Conservation (phyloP, 2,329 filamentous ascomycete species). For the Colletotrichum sp. region DNA sequence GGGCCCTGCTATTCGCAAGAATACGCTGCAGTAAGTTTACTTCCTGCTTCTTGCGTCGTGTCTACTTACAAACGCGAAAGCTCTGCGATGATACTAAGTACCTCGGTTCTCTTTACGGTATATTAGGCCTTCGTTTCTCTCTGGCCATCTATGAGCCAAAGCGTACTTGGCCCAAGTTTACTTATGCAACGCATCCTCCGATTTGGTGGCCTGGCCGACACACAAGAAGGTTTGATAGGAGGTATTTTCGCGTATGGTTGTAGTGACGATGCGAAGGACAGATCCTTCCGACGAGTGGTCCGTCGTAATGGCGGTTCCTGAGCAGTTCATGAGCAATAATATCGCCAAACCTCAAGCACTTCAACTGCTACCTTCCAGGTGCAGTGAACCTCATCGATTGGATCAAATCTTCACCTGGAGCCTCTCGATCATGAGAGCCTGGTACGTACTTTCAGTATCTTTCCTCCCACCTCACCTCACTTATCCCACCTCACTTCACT, state of each 20-base stretch:
- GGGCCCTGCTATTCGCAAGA: neutral
- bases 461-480: neutral
- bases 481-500: neutral
- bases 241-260: neutral
- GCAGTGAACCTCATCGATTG: neutral
- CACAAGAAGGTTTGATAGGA: neutral
- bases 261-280: neutral
- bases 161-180: accelerated
- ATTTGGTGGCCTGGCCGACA: neutral
- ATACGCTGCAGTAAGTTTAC: neutral
- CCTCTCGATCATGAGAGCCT: neutral
- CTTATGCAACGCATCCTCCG: neutral
- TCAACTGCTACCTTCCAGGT: neutral
- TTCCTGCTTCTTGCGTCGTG: neutral
- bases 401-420: neutral
- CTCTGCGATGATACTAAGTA: neutral
- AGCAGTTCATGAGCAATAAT: neutral
- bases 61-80: neutral
- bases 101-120: neutral
- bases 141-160: neutral
- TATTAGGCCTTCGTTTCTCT: neutral
- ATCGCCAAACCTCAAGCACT: neutral
- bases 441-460: neutral
- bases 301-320: too few species aligned
- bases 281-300: too few species aligned